Conservation (phyloP, 352 stramenopile species). For the Globisporangium lucens region DNA sequence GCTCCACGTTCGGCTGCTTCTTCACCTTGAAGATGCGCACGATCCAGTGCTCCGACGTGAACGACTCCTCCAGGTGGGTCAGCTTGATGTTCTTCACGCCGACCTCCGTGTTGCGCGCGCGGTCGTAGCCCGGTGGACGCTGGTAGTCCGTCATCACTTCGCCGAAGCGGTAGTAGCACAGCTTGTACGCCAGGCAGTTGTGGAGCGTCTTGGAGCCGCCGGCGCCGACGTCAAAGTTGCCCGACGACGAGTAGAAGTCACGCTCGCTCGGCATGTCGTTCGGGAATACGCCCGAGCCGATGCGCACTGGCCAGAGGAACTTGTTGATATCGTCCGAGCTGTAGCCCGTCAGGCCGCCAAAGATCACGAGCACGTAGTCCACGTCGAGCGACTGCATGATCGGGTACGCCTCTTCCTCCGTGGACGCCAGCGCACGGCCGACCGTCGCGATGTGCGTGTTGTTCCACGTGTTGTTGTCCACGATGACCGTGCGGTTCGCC, state of each 20-base stretch:
- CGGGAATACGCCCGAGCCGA: slow-evolving; percentile 81
- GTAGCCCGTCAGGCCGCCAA: slow-evolving; percentile 87
- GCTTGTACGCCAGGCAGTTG: slow-evolving; percentile 93
- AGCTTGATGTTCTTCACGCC: slow-evolving; percentile 90
- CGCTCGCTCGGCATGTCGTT: slow-evolving; percentile 84
- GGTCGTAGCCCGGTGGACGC: slow-evolving; percentile 80
- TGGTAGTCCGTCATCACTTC: slow-evolving; percentile 87
- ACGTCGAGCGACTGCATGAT: slow-evolving; percentile 91
- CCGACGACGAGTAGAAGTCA: slow-evolving; percentile 83
- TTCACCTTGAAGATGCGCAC: slow-evolving; percentile 95
- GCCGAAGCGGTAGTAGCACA: slow-evolving; percentile 92
- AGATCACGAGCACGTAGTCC: slow-evolving; percentile 92
- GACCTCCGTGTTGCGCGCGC: slow-evolving; percentile 84
- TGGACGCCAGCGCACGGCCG: slow-evolving; percentile 80
- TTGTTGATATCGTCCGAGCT: slow-evolving; percentile 92
- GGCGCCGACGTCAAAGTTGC: slow-evolving; percentile 83
- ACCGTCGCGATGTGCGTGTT: slow-evolving; percentile 96
- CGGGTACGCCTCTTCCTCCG: slow-evolving; percentile 86
- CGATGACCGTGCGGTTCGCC: slow-evolving; percentile 86
- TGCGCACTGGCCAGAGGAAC: slow-evolving; percentile 92
- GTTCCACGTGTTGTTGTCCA: slow-evolving; percentile 97
- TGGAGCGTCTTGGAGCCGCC: slow-evolving; percentile 82
- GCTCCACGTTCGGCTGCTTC: slow-evolving; percentile 79
- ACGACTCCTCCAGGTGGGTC: slow-evolving; percentile 90
- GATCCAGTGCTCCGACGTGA: slow-evolving; percentile 95